Percentiles rank a stretch among this genome's conserved stretches.
These are phyloP conservation scores for Metroxylon sagu DNA, from an alignment of 176 grass and related monocot genomes.

Conservation along the genomic window DNA sequence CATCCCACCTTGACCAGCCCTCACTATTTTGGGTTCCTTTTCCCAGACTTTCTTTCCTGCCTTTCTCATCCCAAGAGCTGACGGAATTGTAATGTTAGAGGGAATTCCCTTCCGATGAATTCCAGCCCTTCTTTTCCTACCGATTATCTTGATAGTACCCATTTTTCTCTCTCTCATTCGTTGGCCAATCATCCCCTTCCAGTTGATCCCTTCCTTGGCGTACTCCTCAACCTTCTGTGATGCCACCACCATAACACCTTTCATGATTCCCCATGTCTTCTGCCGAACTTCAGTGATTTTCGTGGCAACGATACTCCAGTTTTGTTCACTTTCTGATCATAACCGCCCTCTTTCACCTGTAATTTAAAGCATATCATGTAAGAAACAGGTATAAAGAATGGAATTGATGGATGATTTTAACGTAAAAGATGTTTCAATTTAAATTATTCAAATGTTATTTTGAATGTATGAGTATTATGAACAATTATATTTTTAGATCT, in stretches of 20 bases:
- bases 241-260: slow-evolving; percentile 78
- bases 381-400: too few species aligned
- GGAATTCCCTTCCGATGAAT: slow-evolving; percentile 38
- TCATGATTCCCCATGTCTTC: slow-evolving; percentile 96
- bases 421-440: too few species aligned
- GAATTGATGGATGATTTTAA: too few species aligned
- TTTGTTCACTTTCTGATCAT: slow-evolving; percentile 96
- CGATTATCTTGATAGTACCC: slow-evolving; percentile 61
- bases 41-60: slow-evolving; percentile 38
- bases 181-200: slow-evolving; percentile 68
- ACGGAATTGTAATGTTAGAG: slow-evolving; percentile 40
- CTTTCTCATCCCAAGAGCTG: slow-evolving; percentile 71
- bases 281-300: slow-evolving; percentile 89
- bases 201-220: slow-evolving; percentile 70
- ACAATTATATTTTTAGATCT: too few species aligned
- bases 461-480: too few species aligned
- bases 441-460: too few species aligned
- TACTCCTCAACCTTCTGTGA: slow-evolving; percentile 94
- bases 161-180: slow-evolving; percentile 33
- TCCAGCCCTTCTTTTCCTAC: slow-evolving; percentile 32
- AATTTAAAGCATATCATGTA: slow-evolving; percentile 8
- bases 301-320: slow-evolving; percentile 70
- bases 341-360: slow-evolving; percentile 88
- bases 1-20: slow-evolving; percentile 86
- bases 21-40: slow-evolving; percentile 32